These are phyloP conservation scores for Leccinum brunneo-olivaceum DNA, from an alignment of 1,284 basidiomycete genomes.

Conservation along the genomic window DNA sequence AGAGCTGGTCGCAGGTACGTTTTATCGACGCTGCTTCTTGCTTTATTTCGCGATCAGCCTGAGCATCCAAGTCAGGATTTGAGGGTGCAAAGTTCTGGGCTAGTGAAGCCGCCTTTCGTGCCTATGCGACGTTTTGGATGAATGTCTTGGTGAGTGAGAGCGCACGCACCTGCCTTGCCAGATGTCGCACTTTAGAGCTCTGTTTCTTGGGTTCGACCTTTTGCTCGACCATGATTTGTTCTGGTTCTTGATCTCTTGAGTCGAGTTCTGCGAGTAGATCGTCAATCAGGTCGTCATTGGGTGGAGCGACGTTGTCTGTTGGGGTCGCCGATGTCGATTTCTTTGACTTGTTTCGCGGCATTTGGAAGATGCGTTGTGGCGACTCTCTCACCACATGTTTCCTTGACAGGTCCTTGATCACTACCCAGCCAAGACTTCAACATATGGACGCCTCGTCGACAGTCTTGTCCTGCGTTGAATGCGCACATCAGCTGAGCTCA, in stretches of 20 bases:
- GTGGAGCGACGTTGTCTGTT: constrained; percentile 19
- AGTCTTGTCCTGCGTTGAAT: constrained; percentile 20
- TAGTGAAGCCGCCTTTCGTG: constrained; percentile 67
- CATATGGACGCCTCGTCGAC: constrained; percentile 21
- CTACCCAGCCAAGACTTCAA: too few species aligned
- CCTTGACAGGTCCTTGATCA: too few species aligned
- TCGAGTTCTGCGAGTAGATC: constrained; percentile 71
- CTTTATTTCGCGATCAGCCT: constrained; percentile 60
- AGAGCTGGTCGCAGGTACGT: constrained; percentile 60
- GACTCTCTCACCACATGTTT: too few species aligned
- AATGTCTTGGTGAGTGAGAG: background rate
- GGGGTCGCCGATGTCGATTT: constrained; percentile 32
- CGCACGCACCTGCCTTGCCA: constrained; percentile 66
- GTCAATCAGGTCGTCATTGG: constrained; percentile 57
- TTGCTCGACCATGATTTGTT: constrained; percentile 39
- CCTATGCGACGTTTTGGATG: constrained; percentile 39
- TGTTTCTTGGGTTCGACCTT: constrained; percentile 44
- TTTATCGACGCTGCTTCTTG: constrained; percentile 71
- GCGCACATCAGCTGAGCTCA: constrained; percentile 24
- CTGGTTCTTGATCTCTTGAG: constrained; percentile 44
- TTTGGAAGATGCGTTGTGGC: too few species aligned
- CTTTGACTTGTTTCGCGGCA: constrained; percentile 49
- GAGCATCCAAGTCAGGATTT: constrained; percentile 61
- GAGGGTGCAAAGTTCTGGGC: constrained; percentile 52
- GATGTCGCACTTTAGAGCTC: constrained; percentile 66